phyloP scores from a whole-genome alignment of 2,329 filamentous ascomycete genomes.

The Monilinia laxa region DNA sequence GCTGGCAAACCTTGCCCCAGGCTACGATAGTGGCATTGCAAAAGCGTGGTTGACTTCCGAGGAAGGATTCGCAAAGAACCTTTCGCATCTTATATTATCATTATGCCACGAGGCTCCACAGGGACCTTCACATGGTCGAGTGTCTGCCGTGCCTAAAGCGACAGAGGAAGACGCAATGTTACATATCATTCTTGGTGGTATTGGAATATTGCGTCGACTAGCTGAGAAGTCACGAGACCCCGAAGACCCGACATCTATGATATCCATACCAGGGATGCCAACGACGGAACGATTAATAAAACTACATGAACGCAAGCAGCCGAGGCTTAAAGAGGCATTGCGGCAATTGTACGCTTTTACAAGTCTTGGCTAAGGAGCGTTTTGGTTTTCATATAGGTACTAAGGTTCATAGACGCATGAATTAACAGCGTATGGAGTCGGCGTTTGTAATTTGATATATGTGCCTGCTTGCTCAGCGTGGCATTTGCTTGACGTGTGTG shows the following conservation, averaged over 20 bases:
- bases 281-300: conserved; percentile 66
- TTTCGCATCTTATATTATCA: conserved; percentile 72
- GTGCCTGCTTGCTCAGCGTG: conserved; percentile 32
- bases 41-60: conserved; percentile 78
- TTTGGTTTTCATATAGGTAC: conserved; percentile 36
- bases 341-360: conserved; percentile 67
- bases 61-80: conserved; percentile 78
- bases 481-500: conserved; percentile 26
- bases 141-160: conserved; percentile 34
- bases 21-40: conserved; percentile 70
- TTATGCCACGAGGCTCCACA: conserved; percentile 60
- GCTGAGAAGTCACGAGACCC: conserved; percentile 65
- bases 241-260: conserved; percentile 49
- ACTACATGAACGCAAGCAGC: conserved; percentile 63
- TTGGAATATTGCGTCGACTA: conserved; percentile 66
- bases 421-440: conserved; percentile 38
- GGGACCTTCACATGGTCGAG: conserved; percentile 44
- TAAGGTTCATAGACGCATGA: conserved; percentile 39
- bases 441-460: conserved; percentile 34
- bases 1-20: conserved; percentile 70
- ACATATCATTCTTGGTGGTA: conserved; percentile 63
- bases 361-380: conserved; percentile 47
- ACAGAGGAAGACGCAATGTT: conserved; percentile 41
- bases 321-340: conserved; percentile 64
- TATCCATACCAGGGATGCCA: conserved; percentile 64